Evolutionary conservation across 2,329 filamentous ascomycete species (phyloP).

Genomic region (Beauveria asiatica): DNA sequence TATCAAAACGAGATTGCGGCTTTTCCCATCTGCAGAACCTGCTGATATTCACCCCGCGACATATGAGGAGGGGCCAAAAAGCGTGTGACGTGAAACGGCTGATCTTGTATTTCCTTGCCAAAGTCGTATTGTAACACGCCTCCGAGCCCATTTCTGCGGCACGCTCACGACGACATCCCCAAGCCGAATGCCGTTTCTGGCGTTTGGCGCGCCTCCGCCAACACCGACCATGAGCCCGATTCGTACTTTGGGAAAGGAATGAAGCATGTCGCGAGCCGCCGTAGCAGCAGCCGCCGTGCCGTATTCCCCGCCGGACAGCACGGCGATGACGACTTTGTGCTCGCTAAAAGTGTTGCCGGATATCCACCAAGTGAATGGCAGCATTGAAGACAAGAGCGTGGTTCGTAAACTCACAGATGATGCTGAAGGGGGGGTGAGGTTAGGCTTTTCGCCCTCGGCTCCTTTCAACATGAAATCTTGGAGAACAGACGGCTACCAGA

Average conservation of each 20-base stretch:
- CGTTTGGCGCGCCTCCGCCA: constrained; percentile 25
- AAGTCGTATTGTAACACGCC: neutral
- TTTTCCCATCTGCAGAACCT: too few relatives aligned
- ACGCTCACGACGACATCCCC: constrained; percentile 17
- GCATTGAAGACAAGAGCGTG: too few relatives aligned
- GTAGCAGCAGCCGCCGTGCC: constrained; percentile 20
- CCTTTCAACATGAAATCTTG: too few relatives aligned
- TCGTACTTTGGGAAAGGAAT: constrained; percentile 22
- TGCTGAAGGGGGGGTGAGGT: too few relatives aligned
- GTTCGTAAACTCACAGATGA: too few relatives aligned
- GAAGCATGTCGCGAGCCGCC: constrained; percentile 21
- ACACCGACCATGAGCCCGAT: constrained; percentile 27
- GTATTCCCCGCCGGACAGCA: constrained; percentile 20
- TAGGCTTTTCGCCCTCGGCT: too few relatives aligned
- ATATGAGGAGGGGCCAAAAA: neutral
- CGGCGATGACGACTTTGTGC: constrained; percentile 22
- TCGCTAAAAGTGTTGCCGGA: too few relatives aligned
- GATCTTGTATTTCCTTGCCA: neutral
- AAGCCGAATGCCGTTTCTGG: constrained; percentile 21
- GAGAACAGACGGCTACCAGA: too few relatives aligned
- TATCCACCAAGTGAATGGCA: too few relatives aligned
- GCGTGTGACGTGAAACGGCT: neutral
- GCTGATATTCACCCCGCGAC: neutral
- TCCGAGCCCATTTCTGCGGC: neutral
- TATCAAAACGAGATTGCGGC: too few relatives aligned